phyloP scores from a whole-genome alignment of 1,139 yeast genomes.

The Candida dubliniensis region DNA sequence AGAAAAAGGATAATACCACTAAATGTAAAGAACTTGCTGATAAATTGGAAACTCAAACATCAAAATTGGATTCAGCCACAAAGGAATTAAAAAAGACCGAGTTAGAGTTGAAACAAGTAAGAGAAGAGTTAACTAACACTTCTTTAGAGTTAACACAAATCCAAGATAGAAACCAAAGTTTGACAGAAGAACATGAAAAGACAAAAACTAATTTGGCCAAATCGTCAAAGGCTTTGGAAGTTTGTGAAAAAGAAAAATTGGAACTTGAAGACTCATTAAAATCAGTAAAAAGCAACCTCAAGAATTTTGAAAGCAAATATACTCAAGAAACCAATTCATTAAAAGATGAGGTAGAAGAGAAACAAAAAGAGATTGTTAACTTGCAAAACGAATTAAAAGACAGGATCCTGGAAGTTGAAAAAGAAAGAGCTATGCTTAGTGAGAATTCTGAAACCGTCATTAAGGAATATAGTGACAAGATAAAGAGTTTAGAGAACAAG shows the following conservation, averaged over 20 bases:
- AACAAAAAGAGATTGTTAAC: slow-evolving; percentile 9
- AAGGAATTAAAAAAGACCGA: neutral
- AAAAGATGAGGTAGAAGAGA: slow-evolving; percentile 12
- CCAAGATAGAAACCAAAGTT: neutral
- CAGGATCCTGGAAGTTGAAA: slow-evolving; percentile 47
- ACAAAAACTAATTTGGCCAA: neutral
- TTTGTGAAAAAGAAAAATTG: slow-evolving; percentile 3
- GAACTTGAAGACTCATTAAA: slow-evolving; percentile 3
- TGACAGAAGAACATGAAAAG: neutral
- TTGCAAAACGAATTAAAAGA: slow-evolving; percentile 23
- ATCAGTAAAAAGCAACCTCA: slow-evolving; percentile 4
- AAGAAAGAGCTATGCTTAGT: slow-evolving; percentile 47
- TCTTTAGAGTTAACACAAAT: slow-evolving; percentile 1
- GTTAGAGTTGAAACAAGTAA: neutral
- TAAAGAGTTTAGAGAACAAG: slow-evolving; percentile 11
- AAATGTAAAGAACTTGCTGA: neutral
- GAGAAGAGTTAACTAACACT: slow-evolving; percentile 1
- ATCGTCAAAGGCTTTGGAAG: slow-evolving; percentile 10
- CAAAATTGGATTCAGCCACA: slow-evolving; percentile 3
- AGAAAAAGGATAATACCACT: neutral
- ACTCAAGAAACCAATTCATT: slow-evolving; percentile 8
- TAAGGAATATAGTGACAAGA: slow-evolving; percentile 49
- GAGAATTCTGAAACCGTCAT: slow-evolving; percentile 51
- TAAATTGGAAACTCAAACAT: slow-evolving; percentile 3
- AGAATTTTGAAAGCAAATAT: slow-evolving; percentile 5